Conservation (phyloP, 2,329 filamentous ascomycete genomes). For the Colletotrichum simmondsii region DNA sequence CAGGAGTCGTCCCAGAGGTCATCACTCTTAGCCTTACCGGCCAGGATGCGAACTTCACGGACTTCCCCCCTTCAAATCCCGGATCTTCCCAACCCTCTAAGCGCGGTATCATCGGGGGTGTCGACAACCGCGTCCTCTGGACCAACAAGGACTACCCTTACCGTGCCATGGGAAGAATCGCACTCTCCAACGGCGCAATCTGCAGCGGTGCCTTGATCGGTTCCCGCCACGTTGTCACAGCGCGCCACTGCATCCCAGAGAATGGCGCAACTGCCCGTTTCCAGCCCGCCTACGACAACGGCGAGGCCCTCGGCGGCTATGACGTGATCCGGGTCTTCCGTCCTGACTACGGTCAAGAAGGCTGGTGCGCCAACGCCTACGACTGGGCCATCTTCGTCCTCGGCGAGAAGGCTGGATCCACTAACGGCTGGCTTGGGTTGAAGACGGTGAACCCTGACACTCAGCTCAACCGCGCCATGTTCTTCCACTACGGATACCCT, state of each 20-base stretch:
- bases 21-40: background rate
- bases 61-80: slow-evolving; percentile 1
- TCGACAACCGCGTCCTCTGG: slow-evolving; percentile 23
- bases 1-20: background rate
- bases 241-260: slow-evolving; percentile 39
- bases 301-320: slow-evolving; percentile 32
- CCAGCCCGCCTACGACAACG: slow-evolving; percentile 39
- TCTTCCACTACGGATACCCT: slow-evolving; percentile 38
- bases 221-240: slow-evolving; percentile 42
- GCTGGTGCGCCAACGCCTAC: slow-evolving; percentile 26
- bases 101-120: slow-evolving; percentile 15
- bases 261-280: slow-evolving; percentile 37
- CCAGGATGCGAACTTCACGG: slow-evolving; percentile 1
- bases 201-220: slow-evolving; percentile 43
- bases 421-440: slow-evolving; percentile 40
- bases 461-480: slow-evolving; percentile 30
- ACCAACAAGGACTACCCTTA: slow-evolving; percentile 26
- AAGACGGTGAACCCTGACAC: slow-evolving; percentile 31
- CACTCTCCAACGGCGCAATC: slow-evolving; percentile 37
- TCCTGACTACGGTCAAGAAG: slow-evolving; percentile 10
- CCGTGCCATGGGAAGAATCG: slow-evolving; percentile 36
- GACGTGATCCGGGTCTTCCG: slow-evolving; percentile 11
- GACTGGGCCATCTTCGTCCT: slow-evolving; percentile 43
- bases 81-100: slow-evolving; percentile 10
- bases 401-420: slow-evolving; percentile 38